Evolutionary conservation across 805 yeast genomes (phyloP).

Genomic region (Metschnikowia aberdeeniae): DNA sequence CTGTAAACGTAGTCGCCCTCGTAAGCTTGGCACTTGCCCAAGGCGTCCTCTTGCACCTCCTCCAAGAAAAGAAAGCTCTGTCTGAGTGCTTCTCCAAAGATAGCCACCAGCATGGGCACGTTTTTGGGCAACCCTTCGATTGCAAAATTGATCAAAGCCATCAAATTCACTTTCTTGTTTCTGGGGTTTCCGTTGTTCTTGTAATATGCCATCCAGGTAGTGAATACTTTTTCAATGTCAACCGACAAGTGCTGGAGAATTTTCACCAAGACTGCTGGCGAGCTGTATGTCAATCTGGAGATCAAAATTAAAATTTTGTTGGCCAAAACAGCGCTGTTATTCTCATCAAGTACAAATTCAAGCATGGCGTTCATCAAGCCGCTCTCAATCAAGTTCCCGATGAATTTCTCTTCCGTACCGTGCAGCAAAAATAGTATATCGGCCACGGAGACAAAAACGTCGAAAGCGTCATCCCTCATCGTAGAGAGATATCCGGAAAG

Average conservation of each 20-base stretch:
- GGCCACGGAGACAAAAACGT: constrained; percentile 48
- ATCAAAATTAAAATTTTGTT: constrained; percentile 36
- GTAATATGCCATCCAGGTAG: constrained; percentile 38
- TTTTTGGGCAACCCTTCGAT: constrained; percentile 29
- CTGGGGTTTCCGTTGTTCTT: constrained; percentile 68
- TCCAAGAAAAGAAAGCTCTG: constrained; percentile 53
- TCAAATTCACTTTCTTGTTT: constrained; percentile 60
- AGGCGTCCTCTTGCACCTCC: constrained; percentile 59
- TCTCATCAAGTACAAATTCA: constrained; percentile 38
- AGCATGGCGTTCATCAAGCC: constrained; percentile 44
- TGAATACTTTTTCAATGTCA: constrained; percentile 23
- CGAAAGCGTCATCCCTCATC: constrained; percentile 69
- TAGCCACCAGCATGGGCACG: constrained; percentile 13
- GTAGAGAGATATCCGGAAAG: constrained; percentile 51
- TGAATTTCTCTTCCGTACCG: constrained; percentile 22
- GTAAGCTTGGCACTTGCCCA: constrained; percentile 35
- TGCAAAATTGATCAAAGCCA: constrained; percentile 56
- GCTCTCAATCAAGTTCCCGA: constrained; percentile 35
- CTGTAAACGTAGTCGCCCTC: constrained; percentile 35
- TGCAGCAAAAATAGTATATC: constrained; percentile 45
- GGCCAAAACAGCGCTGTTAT: constrained; percentile 37
- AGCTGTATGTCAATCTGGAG: constrained; percentile 33
- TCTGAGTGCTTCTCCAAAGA: constrained; percentile 27
- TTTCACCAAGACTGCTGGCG: constrained; percentile 32
- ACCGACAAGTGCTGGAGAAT: constrained; percentile 28